Evolutionary conservation across 2,329 filamentous ascomycete genomes (phyloP).

Genomic region (Cryphonectria parasitica): DNA sequence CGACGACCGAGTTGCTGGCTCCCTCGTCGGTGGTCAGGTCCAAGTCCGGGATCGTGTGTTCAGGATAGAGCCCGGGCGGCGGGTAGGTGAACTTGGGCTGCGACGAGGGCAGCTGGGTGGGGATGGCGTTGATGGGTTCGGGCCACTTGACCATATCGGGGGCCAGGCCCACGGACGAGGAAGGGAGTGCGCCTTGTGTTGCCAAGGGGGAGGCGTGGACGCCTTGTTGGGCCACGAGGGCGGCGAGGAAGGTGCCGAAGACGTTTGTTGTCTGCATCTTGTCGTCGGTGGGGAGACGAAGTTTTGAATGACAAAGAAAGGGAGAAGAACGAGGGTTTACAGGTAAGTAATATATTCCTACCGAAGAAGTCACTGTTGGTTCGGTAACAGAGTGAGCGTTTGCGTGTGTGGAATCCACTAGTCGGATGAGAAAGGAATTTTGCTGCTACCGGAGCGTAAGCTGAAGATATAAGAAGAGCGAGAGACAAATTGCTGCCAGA

Average conservation of each 20-base stretch:
- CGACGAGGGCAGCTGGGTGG: not conserved
- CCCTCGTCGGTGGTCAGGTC: not conserved
- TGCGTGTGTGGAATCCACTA: not conserved
- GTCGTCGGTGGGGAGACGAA: not conserved
- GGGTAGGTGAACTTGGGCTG: not conserved
- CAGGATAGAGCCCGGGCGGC: no score
- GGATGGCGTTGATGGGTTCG: not conserved
- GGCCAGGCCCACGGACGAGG: not conserved
- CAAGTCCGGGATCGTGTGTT: no score
- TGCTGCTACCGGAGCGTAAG: conserved; percentile 2
- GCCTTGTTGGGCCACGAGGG: not conserved
- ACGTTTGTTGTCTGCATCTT: not conserved
- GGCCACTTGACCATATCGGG: not conserved
- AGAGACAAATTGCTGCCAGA: not conserved
- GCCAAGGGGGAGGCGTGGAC: not conserved
- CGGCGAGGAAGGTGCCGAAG: not conserved
- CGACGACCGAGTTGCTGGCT: not conserved
- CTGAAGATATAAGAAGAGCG: no score
- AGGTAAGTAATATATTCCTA: not conserved
- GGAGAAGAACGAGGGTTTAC: not conserved
- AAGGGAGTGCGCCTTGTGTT: not conserved
- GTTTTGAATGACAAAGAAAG: not conserved
- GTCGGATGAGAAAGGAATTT: not conserved
- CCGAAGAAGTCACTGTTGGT: not conserved
- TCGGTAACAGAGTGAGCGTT: not conserved